Evolutionary conservation across 805 yeast genomes (phyloP).

Genomic region (Spathaspora arborariae): DNA sequence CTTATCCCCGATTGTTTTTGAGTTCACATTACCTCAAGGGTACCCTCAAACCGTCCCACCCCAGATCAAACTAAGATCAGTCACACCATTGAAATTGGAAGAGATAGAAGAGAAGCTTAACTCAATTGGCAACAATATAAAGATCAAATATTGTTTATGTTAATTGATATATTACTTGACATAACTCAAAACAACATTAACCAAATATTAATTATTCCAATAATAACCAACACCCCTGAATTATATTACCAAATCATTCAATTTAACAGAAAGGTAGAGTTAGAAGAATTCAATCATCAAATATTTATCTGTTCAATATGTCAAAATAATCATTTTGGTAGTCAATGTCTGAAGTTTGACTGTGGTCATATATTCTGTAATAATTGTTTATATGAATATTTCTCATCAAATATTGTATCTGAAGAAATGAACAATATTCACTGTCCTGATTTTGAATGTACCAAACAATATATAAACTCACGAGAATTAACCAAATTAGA

Average conservation of each 20-base stretch:
- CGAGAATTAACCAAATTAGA: slow-evolving; percentile 17
- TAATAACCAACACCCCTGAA: slow-evolving; percentile 8
- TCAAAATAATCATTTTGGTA: slow-evolving; percentile 41
- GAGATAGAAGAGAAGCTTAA: slow-evolving; percentile 15
- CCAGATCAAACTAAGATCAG: slow-evolving; percentile 14
- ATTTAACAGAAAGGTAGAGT: slow-evolving; percentile 17
- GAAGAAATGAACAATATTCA: slow-evolving; percentile 52
- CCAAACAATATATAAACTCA: slow-evolving; percentile 17
- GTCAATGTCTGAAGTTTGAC: slow-evolving; percentile 30
- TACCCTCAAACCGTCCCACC: slow-evolving; percentile 35
- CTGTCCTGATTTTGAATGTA: slow-evolving; percentile 56
- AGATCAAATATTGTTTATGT: slow-evolving; percentile 39
- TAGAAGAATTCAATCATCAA: slow-evolving; percentile 24
- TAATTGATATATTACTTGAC: slow-evolving; percentile 38
- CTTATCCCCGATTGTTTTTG: slow-evolving; percentile 29
- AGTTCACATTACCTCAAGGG: slow-evolving; percentile 24
- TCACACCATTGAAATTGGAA: slow-evolving; percentile 6
- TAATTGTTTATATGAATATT: slow-evolving; percentile 42
- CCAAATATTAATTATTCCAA: slow-evolving; percentile 5
- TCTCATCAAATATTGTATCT: slow-evolving; percentile 34
- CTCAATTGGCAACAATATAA: slow-evolving; percentile 29
- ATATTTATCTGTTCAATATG: slow-evolving; percentile 58
- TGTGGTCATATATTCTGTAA: slow-evolving; percentile 52
- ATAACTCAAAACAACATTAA: slow-evolving; percentile 15
- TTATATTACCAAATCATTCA: slow-evolving; percentile 14